Evolutionary conservation across 2,329 filamentous ascomycete species (phyloP), one percentile per base, ranked within the genome.

Genomic region (Colletotrichum orchidophilum): DNA sequence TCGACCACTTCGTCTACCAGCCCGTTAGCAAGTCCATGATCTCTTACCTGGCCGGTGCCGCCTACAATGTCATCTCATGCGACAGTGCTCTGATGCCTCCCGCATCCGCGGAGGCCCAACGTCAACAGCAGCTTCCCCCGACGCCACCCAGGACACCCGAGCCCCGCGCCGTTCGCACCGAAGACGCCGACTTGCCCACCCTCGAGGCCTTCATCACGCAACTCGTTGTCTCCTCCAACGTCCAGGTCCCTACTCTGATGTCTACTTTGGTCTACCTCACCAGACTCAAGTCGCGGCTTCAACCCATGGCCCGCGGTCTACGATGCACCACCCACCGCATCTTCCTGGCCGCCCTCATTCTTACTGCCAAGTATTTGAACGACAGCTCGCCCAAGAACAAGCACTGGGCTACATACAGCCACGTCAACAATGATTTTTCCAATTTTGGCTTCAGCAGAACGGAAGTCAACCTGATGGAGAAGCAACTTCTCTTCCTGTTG

Each of bases 351-450:
- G 87, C 93, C 18, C 91, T 96, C 75, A 96, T 96, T 79, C 87
- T 92, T 55, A 91, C 96, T 1, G 96, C 96, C 77, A 99, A 99
- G 91, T 98, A 98, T 82, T 89, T 98, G 76, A 98, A 99, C 82
- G 96, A 98, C 87, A 97, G 95, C 73, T 98, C 95, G 13, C 96
- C 96, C 74, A 98, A 98, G 91, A 99, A 99, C 90, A 98, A 98
- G 91, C 96, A 99, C 88, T 99, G 96, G 96, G 95, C 96, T 75
- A 92, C 91, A 78, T 99, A 98, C 87, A 97, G 93, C 71, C 85
- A 92, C 77, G 92, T 97, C 76, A 92, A 87, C 81, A 90, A 91
- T 12, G 84, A 87, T 9, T 80, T 77, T 73, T 87, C 85, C 79
- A 90, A 87, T 78, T 99, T 98, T 78, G 94, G 95, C 76, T 98